phyloP scores from a whole-genome alignment of 257 asterid species.

The Perilla frutescens region DNA sequence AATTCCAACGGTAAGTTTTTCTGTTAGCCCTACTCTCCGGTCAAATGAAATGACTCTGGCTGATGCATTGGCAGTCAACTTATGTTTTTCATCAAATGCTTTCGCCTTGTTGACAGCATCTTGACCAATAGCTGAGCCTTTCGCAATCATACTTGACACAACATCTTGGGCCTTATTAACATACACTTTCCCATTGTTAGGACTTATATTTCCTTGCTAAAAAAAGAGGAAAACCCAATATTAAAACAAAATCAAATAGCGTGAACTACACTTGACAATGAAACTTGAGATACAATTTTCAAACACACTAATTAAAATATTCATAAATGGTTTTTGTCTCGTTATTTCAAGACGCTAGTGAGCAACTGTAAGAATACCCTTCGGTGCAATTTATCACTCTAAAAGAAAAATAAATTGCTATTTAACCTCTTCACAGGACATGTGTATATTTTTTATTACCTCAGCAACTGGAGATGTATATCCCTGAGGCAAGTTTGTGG shows the following conservation, averaged over 20 bases:
- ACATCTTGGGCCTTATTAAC: conserved; percentile 93
- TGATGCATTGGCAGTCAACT: conserved; percentile 89
- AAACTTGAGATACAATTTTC: conserved; percentile 11
- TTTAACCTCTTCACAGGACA: not conserved
- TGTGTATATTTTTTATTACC: conserved; percentile 46
- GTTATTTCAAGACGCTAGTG: not conserved
- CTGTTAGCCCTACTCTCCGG: conserved; percentile 80
- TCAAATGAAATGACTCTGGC: conserved; percentile 86
- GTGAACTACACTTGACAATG: not conserved
- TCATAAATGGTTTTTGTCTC: not conserved
- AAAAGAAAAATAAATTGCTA: not conserved
- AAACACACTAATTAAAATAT: conserved; percentile 12
- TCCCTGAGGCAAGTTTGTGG: conserved; percentile 40
- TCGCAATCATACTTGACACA: conserved; percentile 85
- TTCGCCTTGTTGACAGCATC: conserved; percentile 95
- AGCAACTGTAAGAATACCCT: conserved; percentile 3
- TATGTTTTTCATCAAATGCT: conserved; percentile 95
- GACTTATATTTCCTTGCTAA: conserved; percentile 61
- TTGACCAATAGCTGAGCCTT: conserved; percentile 87
- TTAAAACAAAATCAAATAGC: conserved; percentile 18
- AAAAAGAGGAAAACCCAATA: conserved; percentile 28
- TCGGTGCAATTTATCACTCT: not conserved
- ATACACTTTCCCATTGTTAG: conserved; percentile 55
- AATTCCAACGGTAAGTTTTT: conserved; percentile 86
- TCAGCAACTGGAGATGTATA: conserved; percentile 53